Percentiles rank a stretch among this genome's conserved stretches.
Conservation (phyloP, 176 grass and related monocot genomes). For the Canna indica region DNA sequence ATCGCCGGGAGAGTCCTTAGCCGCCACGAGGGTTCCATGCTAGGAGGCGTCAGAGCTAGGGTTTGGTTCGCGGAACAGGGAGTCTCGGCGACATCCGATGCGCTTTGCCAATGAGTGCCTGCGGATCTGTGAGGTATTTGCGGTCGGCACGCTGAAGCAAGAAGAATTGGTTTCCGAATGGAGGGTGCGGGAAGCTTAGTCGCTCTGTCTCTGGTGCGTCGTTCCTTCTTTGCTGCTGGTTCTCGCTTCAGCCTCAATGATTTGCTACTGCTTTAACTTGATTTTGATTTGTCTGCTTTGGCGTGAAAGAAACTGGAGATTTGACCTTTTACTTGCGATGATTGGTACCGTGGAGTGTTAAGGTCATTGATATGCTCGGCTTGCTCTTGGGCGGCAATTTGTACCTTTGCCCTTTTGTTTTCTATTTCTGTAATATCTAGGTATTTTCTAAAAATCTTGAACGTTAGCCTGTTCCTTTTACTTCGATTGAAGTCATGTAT, state of each 20-base stretch:
- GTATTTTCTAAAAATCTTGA: background rate
- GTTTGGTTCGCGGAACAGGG: slow-evolving; percentile 37
- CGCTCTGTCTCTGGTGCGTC: slow-evolving; percentile 53
- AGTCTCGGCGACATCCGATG: background rate
- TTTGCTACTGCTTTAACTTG: background rate
- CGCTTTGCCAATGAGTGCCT: slow-evolving; percentile 49
- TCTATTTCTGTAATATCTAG: background rate
- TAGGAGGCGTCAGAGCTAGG: slow-evolving; percentile 17
- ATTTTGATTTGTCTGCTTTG: background rate
- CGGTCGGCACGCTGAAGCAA: slow-evolving; percentile 40
- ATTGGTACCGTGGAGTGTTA: slow-evolving; percentile 7
- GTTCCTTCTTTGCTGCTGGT: background rate
- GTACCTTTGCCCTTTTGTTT: background rate
- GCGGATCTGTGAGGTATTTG: slow-evolving; percentile 67
- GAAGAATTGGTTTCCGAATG: slow-evolving; percentile 72
- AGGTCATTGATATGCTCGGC: slow-evolving; percentile 21
- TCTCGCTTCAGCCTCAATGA: background rate
- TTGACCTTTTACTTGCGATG: slow-evolving; percentile 1
- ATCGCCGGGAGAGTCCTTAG: background rate
- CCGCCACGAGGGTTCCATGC: background rate
- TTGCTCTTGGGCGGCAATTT: background rate
- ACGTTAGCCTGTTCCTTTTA: background rate
- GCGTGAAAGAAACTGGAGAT: background rate
- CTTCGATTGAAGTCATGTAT: background rate
- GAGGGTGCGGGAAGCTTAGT: slow-evolving; percentile 73